Conservation (phyloP, 2,329 filamentous ascomycete genomes). For the Aspergillus eucalypticola region DNA sequence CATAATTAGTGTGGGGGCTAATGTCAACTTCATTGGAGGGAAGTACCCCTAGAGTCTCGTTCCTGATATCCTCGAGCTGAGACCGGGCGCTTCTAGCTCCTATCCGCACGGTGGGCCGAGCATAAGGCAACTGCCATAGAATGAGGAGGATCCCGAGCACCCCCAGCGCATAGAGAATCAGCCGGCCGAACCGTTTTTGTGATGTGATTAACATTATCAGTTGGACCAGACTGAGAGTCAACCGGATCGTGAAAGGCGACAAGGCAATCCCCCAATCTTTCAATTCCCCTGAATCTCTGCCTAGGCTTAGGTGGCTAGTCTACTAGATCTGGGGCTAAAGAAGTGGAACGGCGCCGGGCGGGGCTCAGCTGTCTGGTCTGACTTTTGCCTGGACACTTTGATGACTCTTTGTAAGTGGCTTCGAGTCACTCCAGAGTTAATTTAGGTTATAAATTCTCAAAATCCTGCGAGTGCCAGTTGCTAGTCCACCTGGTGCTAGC, state of each 20-base stretch:
- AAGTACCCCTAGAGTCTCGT: slow-evolving; percentile 14
- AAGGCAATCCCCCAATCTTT: not conserved
- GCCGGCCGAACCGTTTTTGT: not conserved
- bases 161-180: not conserved
- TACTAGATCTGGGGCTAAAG: not conserved
- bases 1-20: not conserved
- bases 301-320: not conserved
- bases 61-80: slow-evolving; percentile 1
- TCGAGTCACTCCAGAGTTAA: not conserved
- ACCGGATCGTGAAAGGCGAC: not conserved
- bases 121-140: slow-evolving; percentile 4
- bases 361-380: not conserved
- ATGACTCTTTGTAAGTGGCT: not conserved
- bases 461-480: not conserved
- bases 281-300: not conserved
- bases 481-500: not conserved
- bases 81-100: not conserved
- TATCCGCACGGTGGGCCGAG: not conserved
- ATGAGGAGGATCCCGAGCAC: slow-evolving; percentile 3
- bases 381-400: not conserved
- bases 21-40: not conserved
- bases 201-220: slow-evolving; percentile 8
- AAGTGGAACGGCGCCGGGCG: not conserved
- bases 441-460: not conserved
- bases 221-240: not conserved